Conservation (phyloP, 148 eudicot species). For the Camellia sinensis region DNA sequence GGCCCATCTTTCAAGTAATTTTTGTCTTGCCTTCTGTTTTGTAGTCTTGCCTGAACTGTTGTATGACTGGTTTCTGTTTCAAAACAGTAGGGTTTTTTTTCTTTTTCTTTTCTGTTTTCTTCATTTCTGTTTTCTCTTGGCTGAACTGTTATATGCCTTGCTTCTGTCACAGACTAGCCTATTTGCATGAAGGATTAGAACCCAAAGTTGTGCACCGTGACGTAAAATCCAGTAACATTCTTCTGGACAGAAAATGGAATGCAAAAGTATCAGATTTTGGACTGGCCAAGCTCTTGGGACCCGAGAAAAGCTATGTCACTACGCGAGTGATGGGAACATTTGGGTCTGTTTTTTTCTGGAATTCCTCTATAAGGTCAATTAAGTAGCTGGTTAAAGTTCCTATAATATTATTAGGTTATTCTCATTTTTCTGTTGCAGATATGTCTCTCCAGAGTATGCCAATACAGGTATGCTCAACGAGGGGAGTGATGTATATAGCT, state of each 20-base stretch:
- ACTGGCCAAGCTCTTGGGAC: constrained; percentile 86
- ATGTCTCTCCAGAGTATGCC: constrained; percentile 97
- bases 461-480: constrained; percentile 96
- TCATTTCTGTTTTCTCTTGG: neutral
- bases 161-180: constrained; percentile 57
- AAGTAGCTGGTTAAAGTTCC: neutral
- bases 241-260: constrained; percentile 78
- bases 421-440: constrained; percentile 40
- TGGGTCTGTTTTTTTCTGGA: constrained; percentile 53
- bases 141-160: neutral
- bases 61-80: no score
- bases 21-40: neutral
- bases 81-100: neutral
- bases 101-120: constrained; percentile 1
- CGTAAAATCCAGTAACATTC: constrained; percentile 93
- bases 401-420: neutral
- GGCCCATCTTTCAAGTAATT: neutral
- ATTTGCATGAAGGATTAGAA: constrained; percentile 94
- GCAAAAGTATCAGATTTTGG: constrained; percentile 96
- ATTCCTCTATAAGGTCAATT: neutral
- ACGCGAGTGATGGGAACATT: constrained; percentile 99
- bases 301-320: constrained; percentile 87
- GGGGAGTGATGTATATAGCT: constrained; percentile 88
- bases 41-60: no score
- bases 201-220: constrained; percentile 99